Conservation (phyloP, 139 green algal genomes). For the Pleodorina starrii region DNA sequence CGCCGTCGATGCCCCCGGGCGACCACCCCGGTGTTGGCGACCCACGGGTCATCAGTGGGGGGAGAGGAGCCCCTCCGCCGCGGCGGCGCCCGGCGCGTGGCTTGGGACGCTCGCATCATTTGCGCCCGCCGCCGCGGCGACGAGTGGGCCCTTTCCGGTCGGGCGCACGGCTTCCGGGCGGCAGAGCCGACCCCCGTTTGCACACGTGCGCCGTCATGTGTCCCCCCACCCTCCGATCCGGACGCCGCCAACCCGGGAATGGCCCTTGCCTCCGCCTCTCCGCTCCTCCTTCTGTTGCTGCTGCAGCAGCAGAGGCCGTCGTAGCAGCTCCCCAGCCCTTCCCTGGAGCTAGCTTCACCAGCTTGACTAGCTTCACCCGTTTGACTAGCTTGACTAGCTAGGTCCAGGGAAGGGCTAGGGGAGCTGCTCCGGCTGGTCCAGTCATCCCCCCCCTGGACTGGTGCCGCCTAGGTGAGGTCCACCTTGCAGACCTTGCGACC, state of each 20-base stretch:
- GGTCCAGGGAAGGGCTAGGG: too few species aligned
- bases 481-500: conserved; percentile 88
- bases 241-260: not conserved
- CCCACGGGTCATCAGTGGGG: not conserved
- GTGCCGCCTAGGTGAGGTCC: conserved; percentile 55
- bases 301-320: too few species aligned
- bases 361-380: too few species aligned
- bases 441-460: not conserved
- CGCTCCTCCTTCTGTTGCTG: not conserved
- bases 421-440: not conserved
- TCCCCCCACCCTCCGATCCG: not conserved
- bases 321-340: not conserved
- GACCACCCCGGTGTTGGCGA: too few species aligned
- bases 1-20: too few species aligned
- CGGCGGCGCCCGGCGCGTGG: not conserved
- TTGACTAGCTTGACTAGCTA: too few species aligned
- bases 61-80: not conserved
- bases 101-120: not conserved
- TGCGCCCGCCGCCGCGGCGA: not conserved
- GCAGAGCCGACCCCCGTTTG: not conserved
- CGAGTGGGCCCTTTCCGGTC: not conserved
- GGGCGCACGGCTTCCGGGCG: conserved; percentile 25
- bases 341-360: not conserved
- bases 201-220: conserved; percentile 30
- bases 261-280: not conserved